Base-by-base conservation (phyloP, 108 stramenopile genomes). In the Fistulifera pelliculosa region DNA sequence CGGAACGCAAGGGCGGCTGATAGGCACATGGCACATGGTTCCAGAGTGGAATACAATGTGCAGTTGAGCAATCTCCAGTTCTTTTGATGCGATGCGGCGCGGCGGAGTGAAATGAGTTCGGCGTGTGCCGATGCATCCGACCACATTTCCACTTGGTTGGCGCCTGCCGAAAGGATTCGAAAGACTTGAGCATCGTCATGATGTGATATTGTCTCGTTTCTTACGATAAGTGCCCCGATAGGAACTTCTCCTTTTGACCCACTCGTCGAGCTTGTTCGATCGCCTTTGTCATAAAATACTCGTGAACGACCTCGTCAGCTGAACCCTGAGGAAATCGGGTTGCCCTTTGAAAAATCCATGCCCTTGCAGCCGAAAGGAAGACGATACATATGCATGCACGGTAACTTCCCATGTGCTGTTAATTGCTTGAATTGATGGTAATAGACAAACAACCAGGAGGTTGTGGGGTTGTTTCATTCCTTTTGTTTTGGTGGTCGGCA, bases 1-100 rank as follows among this genome's bases (percentile, higher is more conserved):
- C 93, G 87, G 59, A 94, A 94, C n/a, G 79, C 83, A 54, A 88
- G 87, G 24, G 69, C 66, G 1, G 93, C 85, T 11, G 88, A 68
- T 43, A 94, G 53, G 60, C 93, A 94, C 73, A 90, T 83, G 31
- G 85, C 75, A 54, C 93, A 94, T 4, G 93, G 93, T 59, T 94
- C 93, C 40, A 94, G 61, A 1, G 93, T 91, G 6, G 71, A 71
- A 58, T 94, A 94, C 24, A 94, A 64, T 22, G 83, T 90, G 3
- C 70, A 66, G 58, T 87, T 78, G 54, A 51, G 68, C 41, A 83
- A 71, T 24, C 93, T 69, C 93, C 93, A 94, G 54, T 91, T 87
- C 27, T 50, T 48, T n/a, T 74, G 49, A 8, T 51, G 43, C 15
- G 45, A 23, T 8, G 87, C 72, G 38, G 85, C 93, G 45, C 59